phyloP scores from a whole-genome alignment of 75 land plant genomes.

The Larix kaempferi region DNA sequence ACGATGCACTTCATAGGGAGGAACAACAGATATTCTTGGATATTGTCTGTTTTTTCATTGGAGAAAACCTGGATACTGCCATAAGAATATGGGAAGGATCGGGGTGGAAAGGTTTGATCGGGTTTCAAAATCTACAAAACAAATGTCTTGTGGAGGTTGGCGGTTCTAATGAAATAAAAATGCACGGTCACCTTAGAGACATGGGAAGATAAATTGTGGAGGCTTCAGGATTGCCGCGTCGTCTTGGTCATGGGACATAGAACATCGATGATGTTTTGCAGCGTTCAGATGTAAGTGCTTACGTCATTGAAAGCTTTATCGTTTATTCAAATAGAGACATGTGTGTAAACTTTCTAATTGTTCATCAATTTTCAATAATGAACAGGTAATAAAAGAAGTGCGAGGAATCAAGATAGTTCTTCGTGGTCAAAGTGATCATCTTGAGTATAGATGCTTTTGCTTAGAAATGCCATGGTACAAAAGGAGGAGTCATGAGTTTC shows the following conservation, averaged over 20 bases:
- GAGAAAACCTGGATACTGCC: neutral
- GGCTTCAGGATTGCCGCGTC: neutral
- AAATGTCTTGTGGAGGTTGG: neutral
- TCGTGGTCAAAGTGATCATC: too few relatives aligned
- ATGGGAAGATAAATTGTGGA: neutral
- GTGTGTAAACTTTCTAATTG: too few relatives aligned
- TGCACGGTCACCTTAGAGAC: neutral
- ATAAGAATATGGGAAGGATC: constrained; percentile 1
- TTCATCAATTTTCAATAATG: too few relatives aligned
- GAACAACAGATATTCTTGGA: constrained; percentile 1
- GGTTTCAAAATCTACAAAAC: neutral
- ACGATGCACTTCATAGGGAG: neutral
- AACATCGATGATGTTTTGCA: neutral
- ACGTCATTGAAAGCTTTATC: neutral
- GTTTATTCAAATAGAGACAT: neutral
- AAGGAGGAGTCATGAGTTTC: too few relatives aligned
- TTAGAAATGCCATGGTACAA: too few relatives aligned
- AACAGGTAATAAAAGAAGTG: too few relatives aligned
- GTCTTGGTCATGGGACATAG: neutral
- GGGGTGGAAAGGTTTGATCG: neutral
- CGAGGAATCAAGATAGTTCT: too few relatives aligned
- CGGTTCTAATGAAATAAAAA: neutral
- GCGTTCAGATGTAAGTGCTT: neutral
- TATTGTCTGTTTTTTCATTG: neutral
- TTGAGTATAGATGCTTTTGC: too few relatives aligned